Evolutionary conservation across 208 protist genomes (phyloP).

Genomic region (Angomonas deanei): DNA sequence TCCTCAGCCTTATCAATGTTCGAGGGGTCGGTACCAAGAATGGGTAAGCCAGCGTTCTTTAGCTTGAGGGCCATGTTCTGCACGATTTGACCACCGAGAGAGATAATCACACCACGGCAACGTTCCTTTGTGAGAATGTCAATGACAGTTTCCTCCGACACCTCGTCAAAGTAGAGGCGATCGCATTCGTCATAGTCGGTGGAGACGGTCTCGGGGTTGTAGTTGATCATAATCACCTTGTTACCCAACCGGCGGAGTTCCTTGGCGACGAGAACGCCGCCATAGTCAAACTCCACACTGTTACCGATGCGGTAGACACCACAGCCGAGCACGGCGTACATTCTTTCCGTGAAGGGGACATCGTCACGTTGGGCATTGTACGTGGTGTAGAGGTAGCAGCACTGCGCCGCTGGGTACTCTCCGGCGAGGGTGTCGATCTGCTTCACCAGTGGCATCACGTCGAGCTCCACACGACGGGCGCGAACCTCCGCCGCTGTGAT

Average conservation of each 20-base stretch:
- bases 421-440: slow-evolving; percentile 97
- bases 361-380: slow-evolving; percentile 93
- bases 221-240: slow-evolving; percentile 98
- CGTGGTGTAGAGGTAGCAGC: slow-evolving; percentile 95
- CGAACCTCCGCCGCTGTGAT: slow-evolving; percentile 52
- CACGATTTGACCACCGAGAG: slow-evolving; percentile 96
- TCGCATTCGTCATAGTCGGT: slow-evolving; percentile 98
- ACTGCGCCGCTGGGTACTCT: slow-evolving; percentile 95
- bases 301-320: slow-evolving; percentile 98
- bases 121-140: slow-evolving; percentile 96
- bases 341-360: slow-evolving; percentile 70
- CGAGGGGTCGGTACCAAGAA: slow-evolving; percentile 94
- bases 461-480: slow-evolving; percentile 42
- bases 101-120: slow-evolving; percentile 92
- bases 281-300: slow-evolving; percentile 98
- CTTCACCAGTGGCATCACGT: slow-evolving; percentile 92
- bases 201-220: slow-evolving; percentile 98
- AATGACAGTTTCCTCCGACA: slow-evolving; percentile 95
- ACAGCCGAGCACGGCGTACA: slow-evolving; percentile 94
- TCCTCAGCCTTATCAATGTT: slow-evolving; percentile 98
- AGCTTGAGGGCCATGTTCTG: slow-evolving; percentile 97
- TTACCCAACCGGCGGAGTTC: slow-evolving; percentile 92
- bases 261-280: slow-evolving; percentile 93
- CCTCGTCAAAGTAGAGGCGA: slow-evolving; percentile 98
- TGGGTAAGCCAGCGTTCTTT: slow-evolving; percentile 78